Conservation (phyloP, 2,329 filamentous ascomycete species). For the Xylariales sp. region DNA sequence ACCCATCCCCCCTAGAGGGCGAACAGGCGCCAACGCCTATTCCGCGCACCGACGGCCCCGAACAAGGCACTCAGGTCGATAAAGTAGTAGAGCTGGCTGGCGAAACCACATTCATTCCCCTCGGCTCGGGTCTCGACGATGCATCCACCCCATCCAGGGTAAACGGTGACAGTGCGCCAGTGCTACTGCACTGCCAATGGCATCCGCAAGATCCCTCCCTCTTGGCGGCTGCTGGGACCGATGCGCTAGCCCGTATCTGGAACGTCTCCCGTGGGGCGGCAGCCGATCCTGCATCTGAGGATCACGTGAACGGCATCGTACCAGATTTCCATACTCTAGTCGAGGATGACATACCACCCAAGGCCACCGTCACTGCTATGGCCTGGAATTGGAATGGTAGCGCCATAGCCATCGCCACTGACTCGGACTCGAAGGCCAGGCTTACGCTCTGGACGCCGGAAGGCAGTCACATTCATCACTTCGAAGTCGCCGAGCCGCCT, state of each 20-base stretch:
- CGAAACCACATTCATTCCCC: constrained; percentile 70
- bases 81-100: constrained; percentile 70
- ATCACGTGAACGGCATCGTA: constrained; percentile 58
- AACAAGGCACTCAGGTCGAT: constrained; percentile 72
- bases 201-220: constrained; percentile 72
- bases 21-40: constrained; percentile 65
- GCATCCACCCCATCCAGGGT: constrained; percentile 44
- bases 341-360: constrained; percentile 63
- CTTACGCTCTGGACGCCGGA: constrained; percentile 68
- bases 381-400: constrained; percentile 70
- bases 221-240: constrained; percentile 75
- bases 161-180: constrained; percentile 63
- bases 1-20: constrained; percentile 72
- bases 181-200: constrained; percentile 76
- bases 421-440: constrained; percentile 63
- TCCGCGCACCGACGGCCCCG: constrained; percentile 69
- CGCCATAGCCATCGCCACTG: constrained; percentile 68
- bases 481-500: constrained; percentile 69
- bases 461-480: constrained; percentile 63
- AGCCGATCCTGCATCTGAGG: constrained; percentile 57
- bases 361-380: constrained; percentile 67
- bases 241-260: constrained; percentile 77
- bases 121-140: constrained; percentile 52
- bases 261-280: constrained; percentile 67
- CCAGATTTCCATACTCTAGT: constrained; percentile 61